These are phyloP conservation scores for Penicillium mononematosum DNA, from an alignment of 495 filamentous ascomycete species.

Conservation along the genomic window DNA sequence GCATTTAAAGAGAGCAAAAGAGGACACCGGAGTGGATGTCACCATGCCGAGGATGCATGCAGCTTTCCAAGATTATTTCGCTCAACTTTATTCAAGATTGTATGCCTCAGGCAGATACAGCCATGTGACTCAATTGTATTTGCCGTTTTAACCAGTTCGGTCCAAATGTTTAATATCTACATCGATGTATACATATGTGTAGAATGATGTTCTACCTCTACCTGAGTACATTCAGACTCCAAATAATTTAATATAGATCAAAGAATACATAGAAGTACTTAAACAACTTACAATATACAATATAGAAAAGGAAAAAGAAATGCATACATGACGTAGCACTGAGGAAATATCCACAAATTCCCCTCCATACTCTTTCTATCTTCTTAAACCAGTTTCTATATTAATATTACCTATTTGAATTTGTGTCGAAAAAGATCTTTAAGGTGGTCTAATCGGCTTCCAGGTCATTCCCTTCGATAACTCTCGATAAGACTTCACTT, in stretches of 20 bases:
- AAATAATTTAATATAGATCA: too few relatives aligned
- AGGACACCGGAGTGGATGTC: conserved; percentile 6
- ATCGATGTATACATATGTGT: too few relatives aligned
- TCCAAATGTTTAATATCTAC: too few relatives aligned
- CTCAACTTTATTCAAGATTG: not conserved
- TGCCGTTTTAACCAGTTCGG: not conserved
- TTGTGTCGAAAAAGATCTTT: not conserved
- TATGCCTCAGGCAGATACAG: conserved; percentile 8
- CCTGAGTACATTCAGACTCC: too few relatives aligned
- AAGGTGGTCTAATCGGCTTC: conserved; percentile 1
- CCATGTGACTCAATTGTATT: conserved; percentile 8
- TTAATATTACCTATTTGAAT: not conserved
- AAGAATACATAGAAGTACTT: too few relatives aligned
- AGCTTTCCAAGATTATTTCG: conserved; percentile 10
- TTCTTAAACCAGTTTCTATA: not conserved
- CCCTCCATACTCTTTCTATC: not conserved
- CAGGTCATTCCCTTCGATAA: conserved; percentile 6
- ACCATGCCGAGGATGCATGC: conserved; percentile 18
- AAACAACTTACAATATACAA: too few relatives aligned
- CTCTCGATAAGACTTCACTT: conserved; percentile 29
- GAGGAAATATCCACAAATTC: conserved; percentile 4
- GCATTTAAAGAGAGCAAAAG: conserved; percentile 8
- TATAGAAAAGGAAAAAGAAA: not conserved
- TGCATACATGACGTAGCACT: conserved; percentile 13
- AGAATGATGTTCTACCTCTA: too few relatives aligned